Conservation (phyloP, 2,329 filamentous ascomycete species). For the Paramyrothecium sp. region DNA sequence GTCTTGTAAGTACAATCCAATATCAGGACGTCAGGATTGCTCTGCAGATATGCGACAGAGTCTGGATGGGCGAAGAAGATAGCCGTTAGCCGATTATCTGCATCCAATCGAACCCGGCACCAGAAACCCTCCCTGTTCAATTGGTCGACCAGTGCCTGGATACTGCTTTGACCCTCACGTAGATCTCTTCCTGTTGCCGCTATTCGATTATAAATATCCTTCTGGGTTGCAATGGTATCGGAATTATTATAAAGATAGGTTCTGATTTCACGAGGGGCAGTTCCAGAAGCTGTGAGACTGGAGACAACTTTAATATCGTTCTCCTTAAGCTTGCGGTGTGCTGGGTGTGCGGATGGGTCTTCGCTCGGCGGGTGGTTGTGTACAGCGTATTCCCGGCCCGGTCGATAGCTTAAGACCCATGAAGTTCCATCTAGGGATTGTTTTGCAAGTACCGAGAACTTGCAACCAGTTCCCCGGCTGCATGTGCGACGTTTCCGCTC, state of each 20-base stretch:
- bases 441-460: slow-evolving; percentile 11
- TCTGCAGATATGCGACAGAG: slow-evolving; percentile 13
- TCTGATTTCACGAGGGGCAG: no score
- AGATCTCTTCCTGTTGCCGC: slow-evolving; percentile 9
- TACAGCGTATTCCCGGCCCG: not conserved
- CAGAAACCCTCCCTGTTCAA: slow-evolving; percentile 16
- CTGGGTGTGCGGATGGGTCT: slow-evolving; percentile 8
- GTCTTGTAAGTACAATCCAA: slow-evolving; percentile 14
- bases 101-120: slow-evolving; percentile 10
- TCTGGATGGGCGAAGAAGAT: slow-evolving; percentile 17
- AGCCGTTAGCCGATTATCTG: slow-evolving; percentile 11
- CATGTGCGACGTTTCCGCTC: slow-evolving; percentile 6
- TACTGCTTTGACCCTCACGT: no score
- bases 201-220: slow-evolving; percentile 18
- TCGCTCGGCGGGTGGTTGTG: slow-evolving; percentile 9
- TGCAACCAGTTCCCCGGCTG: slow-evolving; percentile 8
- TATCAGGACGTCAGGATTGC: slow-evolving; percentile 13
- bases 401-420: slow-evolving; percentile 9
- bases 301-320: slow-evolving; percentile 5
- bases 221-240: slow-evolving; percentile 12
- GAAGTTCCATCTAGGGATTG: slow-evolving; percentile 5
- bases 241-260: slow-evolving; percentile 9
- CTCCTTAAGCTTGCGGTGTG: slow-evolving; percentile 4
- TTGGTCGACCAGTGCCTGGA: slow-evolving; percentile 16
- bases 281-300: slow-evolving; percentile 8